These are phyloP conservation scores for Coemansia sp. DNA, from an alignment of 192 early-diverging fungal species.

Conservation along the genomic window DNA sequence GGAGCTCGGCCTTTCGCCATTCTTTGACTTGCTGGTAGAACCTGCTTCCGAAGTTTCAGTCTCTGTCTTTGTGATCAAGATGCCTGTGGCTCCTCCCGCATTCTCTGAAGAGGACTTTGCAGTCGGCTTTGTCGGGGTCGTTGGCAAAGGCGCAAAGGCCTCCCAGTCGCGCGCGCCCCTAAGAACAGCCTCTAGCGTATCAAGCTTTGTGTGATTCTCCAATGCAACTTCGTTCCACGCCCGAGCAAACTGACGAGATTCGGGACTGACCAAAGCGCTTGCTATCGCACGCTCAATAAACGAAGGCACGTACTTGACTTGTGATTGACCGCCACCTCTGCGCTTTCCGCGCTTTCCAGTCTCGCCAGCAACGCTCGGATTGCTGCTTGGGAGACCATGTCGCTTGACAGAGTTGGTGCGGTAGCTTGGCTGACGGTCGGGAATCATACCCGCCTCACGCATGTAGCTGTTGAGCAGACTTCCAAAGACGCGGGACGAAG, in stretches of 20 bases:
- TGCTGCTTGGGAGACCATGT: constrained; percentile 17
- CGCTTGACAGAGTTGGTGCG: constrained; percentile 35
- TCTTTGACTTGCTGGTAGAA: neutral
- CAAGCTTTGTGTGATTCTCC: constrained; percentile 51
- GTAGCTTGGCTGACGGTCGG: constrained; percentile 52
- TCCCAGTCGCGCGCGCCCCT: constrained; percentile 51
- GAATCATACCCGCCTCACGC: constrained; percentile 52
- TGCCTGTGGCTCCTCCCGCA: neutral
- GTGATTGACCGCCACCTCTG: constrained; percentile 28
- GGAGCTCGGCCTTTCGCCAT: constrained; percentile 2
- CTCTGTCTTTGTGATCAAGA: neutral
- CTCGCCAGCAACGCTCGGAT: constrained; percentile 25
- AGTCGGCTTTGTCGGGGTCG: constrained; percentile 11
- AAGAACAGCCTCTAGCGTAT: constrained; percentile 61
- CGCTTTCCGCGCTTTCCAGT: constrained; percentile 38
- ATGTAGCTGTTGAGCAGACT: constrained; percentile 53
- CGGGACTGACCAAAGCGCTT: constrained; percentile 70
- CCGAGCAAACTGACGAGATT: constrained; percentile 63
- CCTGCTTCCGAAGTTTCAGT: neutral
- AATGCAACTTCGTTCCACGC: constrained; percentile 65
- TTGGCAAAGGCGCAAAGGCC: constrained; percentile 27
- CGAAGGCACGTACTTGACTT: constrained; percentile 61
- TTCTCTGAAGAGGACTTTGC: neutral
- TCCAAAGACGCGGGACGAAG: constrained; percentile 47
- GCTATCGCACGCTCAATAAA: constrained; percentile 72